Evolutionary conservation across 1,139 yeast species (phyloP).

Genomic region (Suhomyces atakaporum): DNA sequence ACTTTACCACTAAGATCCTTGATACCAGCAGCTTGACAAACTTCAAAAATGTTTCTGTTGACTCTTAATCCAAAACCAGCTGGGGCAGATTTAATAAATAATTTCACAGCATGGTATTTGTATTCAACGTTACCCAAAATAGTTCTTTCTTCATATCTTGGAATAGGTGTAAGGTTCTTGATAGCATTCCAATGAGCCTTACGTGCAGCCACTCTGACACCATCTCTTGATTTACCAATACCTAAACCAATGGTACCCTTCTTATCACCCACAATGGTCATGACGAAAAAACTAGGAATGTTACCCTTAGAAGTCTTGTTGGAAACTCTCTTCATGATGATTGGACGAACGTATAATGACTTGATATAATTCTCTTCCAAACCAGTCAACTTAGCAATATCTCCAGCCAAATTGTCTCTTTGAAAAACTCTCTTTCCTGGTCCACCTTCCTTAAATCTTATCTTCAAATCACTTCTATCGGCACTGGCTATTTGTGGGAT

Average conservation of each 20-base stretch:
- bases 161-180: constrained; percentile 77
- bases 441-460: constrained; percentile 33
- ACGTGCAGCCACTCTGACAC: constrained; percentile 71
- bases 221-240: constrained; percentile 87
- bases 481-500: constrained; percentile 46
- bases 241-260: constrained; percentile 96
- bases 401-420: constrained; percentile 44
- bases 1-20: constrained; percentile 91
- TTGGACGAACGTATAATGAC: constrained; percentile 64
- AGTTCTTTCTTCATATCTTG: constrained; percentile 89
- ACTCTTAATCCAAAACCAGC: constrained; percentile 95
- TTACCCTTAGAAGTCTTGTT: constrained; percentile 96
- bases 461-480: constrained; percentile 43
- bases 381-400: constrained; percentile 72
- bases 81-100: constrained; percentile 83
- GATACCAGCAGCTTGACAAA: constrained; percentile 93
- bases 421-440: constrained; percentile 16
- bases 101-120: constrained; percentile 84
- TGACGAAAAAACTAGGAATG: constrained; percentile 77
- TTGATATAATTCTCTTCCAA: constrained; percentile 66
- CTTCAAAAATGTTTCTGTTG: constrained; percentile 85
- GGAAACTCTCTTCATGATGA: constrained; percentile 78
- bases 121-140: constrained; percentile 81
- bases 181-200: constrained; percentile 96
- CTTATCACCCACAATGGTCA: constrained; percentile 90